A percentile compares a stretch with the other conserved stretches of the same genome.
phyloP scores from a whole-genome alignment of 805 yeast species.

The Cyberlindnera sargentensis region DNA sequence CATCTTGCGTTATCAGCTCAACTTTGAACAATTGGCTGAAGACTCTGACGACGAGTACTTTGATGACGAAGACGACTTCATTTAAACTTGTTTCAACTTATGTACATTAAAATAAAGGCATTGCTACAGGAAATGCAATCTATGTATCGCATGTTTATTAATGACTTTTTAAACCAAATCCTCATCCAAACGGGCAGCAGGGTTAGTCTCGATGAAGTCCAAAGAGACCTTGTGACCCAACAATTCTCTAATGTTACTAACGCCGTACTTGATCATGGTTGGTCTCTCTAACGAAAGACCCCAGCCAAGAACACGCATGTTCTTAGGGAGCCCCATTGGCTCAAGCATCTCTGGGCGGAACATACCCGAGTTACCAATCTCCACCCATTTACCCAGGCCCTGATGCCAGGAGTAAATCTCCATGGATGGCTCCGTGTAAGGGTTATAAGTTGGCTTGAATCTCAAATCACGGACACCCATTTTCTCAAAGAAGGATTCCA shows the following conservation, averaged over 20 bases:
- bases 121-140: no score
- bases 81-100: slow-evolving; percentile 3
- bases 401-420: slow-evolving; percentile 97
- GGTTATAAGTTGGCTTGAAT: slow-evolving; percentile 98
- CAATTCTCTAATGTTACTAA: slow-evolving; percentile 91
- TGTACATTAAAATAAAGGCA: not conserved
- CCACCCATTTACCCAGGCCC: slow-evolving; percentile 95
- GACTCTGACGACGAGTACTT: slow-evolving; percentile 89
- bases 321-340: slow-evolving; percentile 95
- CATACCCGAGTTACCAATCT: slow-evolving; percentile 99
- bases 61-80: slow-evolving; percentile 41
- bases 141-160: not conserved
- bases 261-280: slow-evolving; percentile 97
- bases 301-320: slow-evolving; percentile 93
- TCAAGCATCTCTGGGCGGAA: slow-evolving; percentile 99
- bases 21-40: slow-evolving; percentile 90
- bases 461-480: slow-evolving; percentile 96
- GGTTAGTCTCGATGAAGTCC: slow-evolving; percentile 91
- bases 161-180: slow-evolving; percentile 26
- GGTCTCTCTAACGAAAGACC: slow-evolving; percentile 97
- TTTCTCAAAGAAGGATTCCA: slow-evolving; percentile 93
- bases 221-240: slow-evolving; percentile 95
- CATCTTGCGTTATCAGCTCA: slow-evolving; percentile 88
- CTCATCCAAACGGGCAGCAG: slow-evolving; percentile 96
- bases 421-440: slow-evolving; percentile 97